Evolutionary conservation across 176 grass and related monocot species (phyloP).

Genomic region (sorghum (Sorghum bicolor)): DNA sequence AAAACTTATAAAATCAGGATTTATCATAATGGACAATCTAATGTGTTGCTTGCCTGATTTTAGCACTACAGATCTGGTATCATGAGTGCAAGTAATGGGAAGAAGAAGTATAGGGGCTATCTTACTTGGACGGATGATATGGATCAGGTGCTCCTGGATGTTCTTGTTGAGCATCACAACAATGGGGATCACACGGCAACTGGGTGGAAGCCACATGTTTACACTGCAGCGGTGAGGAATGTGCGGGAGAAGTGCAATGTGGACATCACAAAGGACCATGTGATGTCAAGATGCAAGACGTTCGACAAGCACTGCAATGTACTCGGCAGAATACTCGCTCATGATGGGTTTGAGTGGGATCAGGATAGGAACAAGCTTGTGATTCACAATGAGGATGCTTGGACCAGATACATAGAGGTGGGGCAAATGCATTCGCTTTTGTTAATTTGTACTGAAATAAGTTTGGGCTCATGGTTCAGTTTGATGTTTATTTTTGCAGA

Average conservation of each 20-base stretch:
- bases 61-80: neutral
- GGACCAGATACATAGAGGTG: conserved; percentile 19
- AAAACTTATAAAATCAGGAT: neutral
- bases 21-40: neutral
- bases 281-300: conserved; percentile 32
- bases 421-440: neutral
- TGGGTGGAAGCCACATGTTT: conserved; percentile 28
- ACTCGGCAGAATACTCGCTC: conserved; percentile 7
- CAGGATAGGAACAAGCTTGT: conserved; percentile 1
- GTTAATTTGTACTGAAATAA: neutral
- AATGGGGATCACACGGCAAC: conserved; percentile 15
- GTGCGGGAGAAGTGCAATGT: conserved; percentile 18
- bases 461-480: neutral
- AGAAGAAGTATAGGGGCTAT: conserved; percentile 4
- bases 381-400: conserved; percentile 32
- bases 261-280: conserved; percentile 25
- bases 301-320: conserved; percentile 38
- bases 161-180: conserved; percentile 24
- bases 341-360: conserved; percentile 33
- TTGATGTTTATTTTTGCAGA: conserved; percentile 26
- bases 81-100: neutral
- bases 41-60: neutral
- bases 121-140: conserved; percentile 29
- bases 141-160: conserved; percentile 27
- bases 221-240: neutral